These are phyloP conservation scores for Fusarium caatingaense DNA, from an alignment of 2,329 filamentous ascomycete genomes.

Conservation along the genomic window DNA sequence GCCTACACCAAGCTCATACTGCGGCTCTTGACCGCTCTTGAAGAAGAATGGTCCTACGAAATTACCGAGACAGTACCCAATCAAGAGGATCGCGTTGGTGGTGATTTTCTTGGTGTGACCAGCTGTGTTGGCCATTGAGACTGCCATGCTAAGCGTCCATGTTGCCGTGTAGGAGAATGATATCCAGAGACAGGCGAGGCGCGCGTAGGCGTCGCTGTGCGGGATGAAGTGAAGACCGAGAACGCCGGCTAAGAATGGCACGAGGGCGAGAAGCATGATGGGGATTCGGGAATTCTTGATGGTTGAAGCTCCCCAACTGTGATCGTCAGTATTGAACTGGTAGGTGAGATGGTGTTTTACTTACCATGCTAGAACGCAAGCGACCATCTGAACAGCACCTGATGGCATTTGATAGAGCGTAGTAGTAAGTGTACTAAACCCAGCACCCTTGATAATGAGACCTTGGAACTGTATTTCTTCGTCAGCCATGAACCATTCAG, in stretches of 20 bases:
- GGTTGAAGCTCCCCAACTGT: conserved; percentile 12
- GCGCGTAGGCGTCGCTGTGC: conserved; percentile 27
- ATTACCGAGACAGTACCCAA: conserved; percentile 56
- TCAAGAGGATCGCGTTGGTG: conserved; percentile 58
- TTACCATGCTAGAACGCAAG: conserved; percentile 34
- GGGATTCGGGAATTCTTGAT: conserved; percentile 26
- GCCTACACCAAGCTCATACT: conserved; percentile 24
- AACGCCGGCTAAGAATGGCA: conserved; percentile 27
- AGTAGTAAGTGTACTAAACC: conserved; percentile 32
- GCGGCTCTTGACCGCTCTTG: conserved; percentile 36
- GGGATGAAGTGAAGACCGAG: conserved; percentile 27
- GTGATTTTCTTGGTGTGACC: conserved; percentile 57
- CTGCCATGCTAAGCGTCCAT: conserved; percentile 44
- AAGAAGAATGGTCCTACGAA: conserved; percentile 57
- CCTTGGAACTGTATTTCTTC: conserved; percentile 29
- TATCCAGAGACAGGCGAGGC: conserved; percentile 46
- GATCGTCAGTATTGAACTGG: not conserved
- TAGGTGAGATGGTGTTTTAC: not conserved
- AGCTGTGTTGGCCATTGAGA: conserved; percentile 44
- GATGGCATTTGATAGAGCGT: conserved; percentile 39
- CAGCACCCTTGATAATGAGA: conserved; percentile 41
- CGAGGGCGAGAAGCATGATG: conserved; percentile 21
- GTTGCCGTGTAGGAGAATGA: conserved; percentile 44
- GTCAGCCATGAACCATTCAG: too few relatives aligned
- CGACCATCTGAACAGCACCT: conserved; percentile 27